Percentiles rank a stretch among this genome's conserved stretches.
Evolutionary conservation across 2,329 filamentous ascomycete species (phyloP).

Genomic region (Trichoderma asperellum): DNA sequence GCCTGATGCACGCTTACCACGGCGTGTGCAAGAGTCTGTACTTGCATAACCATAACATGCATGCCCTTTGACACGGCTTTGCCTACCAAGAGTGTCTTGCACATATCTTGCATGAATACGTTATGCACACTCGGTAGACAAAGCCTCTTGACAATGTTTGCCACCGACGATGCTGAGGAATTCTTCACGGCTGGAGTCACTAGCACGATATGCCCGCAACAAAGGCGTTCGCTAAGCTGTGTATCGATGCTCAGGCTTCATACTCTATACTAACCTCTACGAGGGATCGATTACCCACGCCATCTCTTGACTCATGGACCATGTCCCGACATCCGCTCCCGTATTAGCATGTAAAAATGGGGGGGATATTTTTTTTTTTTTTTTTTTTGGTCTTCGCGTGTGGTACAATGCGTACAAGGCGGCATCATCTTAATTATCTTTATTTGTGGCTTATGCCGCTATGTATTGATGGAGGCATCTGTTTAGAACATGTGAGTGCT

Average conservation of each 20-base stretch:
- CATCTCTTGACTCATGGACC: not conserved
- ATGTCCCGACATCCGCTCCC: not conserved
- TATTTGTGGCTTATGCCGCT: not conserved
- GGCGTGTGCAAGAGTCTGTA: constrained; percentile 27
- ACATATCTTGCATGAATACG: constrained; percentile 17
- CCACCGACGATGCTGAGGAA: not conserved
- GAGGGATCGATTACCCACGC: not conserved
- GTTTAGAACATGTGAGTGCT: not conserved
- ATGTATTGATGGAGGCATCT: not conserved
- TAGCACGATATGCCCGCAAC: not conserved
- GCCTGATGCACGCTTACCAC: constrained; percentile 29
- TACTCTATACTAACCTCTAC: not conserved
- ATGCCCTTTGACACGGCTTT: constrained; percentile 8
- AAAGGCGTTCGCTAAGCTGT: not conserved
- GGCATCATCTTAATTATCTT: not conserved
- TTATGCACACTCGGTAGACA: constrained; percentile 19
- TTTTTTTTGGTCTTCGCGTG: not conserved
- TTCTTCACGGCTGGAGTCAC: not conserved
- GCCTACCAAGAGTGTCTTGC: constrained; percentile 16
- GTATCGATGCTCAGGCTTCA: not conserved
- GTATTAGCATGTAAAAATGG: not conserved
- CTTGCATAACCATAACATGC: constrained; percentile 25
- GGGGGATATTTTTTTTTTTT: not conserved
- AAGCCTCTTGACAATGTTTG: constrained; percentile 5
- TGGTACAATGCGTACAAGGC: not conserved